Evolutionary conservation across 192 early-diverging fungal species (phyloP).

Genomic region (Backusella macrospora): DNA sequence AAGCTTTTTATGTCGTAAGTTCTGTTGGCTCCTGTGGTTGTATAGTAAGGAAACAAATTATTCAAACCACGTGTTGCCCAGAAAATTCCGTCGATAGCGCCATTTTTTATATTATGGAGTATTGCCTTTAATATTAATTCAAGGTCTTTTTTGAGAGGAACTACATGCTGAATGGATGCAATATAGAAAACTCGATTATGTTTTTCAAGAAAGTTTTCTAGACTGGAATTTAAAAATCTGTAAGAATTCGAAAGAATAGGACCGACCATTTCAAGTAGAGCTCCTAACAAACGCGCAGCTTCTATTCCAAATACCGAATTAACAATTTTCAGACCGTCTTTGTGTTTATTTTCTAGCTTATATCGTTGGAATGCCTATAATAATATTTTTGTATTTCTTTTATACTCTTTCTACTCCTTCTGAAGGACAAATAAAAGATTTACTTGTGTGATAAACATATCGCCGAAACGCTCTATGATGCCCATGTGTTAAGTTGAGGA

Average conservation of each 20-base stretch:
- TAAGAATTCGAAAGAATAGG: conserved; percentile 39
- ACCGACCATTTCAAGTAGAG: conserved; percentile 37
- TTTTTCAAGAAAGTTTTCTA: conserved; percentile 21
- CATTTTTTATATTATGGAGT: conserved; percentile 20
- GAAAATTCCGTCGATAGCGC: conserved; percentile 41
- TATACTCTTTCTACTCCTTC: neutral
- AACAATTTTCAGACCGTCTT: conserved; percentile 22
- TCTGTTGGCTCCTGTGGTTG: neutral
- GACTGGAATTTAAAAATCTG: neutral
- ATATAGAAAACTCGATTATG: conserved; percentile 38
- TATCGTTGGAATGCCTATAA: neutral
- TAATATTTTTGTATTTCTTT: neutral
- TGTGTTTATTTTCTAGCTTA: neutral
- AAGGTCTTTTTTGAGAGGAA: conserved; percentile 6
- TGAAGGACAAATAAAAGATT: neutral
- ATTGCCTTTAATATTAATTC: conserved; percentile 29
- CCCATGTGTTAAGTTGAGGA: conserved; percentile 4
- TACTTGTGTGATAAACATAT: neutral
- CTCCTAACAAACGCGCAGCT: conserved; percentile 19
- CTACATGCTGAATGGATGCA: conserved; percentile 32
- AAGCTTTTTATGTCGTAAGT: neutral
- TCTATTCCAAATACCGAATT: conserved; percentile 34
- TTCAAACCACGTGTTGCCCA: conserved; percentile 30
- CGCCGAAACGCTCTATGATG: neutral
- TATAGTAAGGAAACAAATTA: conserved; percentile 4